Conservation (phyloP, 371 early-diverging fungal genomes). For the Circinella minor region DNA sequence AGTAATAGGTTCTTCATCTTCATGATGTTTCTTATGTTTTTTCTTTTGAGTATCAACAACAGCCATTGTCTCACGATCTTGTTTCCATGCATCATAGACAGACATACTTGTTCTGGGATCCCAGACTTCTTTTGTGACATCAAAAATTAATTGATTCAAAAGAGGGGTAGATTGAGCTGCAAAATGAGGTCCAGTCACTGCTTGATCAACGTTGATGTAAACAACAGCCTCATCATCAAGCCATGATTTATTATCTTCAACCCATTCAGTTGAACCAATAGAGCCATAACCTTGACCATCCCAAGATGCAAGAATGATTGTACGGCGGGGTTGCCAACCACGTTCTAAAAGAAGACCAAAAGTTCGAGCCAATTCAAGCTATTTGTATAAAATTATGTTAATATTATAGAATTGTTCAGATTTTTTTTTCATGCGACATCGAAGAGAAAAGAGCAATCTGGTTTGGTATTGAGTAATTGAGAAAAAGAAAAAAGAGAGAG, state of each 20-base stretch:
- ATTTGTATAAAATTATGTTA: constrained; percentile 1
- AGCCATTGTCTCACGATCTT: constrained; percentile 15
- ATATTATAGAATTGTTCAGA: background rate
- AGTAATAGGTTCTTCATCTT: constrained; percentile 1
- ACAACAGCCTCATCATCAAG: constrained; percentile 57
- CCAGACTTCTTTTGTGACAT: constrained; percentile 52
- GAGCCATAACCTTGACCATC: constrained; percentile 73
- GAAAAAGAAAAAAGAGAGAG: too few relatives aligned
- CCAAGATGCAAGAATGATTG: constrained; percentile 71
- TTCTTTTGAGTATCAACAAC: background rate
- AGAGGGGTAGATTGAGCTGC: constrained; percentile 56
- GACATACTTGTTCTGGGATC: constrained; percentile 55
- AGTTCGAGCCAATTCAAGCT: constrained; percentile 62
- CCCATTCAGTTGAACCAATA: constrained; percentile 75
- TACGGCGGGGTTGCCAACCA: constrained; percentile 73
- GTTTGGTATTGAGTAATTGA: too few relatives aligned
- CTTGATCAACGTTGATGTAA: constrained; percentile 66
- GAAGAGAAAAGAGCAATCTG: too few relatives aligned
- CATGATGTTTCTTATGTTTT: background rate
- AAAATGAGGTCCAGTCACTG: constrained; percentile 59
- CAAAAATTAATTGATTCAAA: constrained; percentile 48
- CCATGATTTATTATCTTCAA: constrained; percentile 64
- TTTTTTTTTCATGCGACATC: background rate
- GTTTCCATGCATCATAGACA: constrained; percentile 58
- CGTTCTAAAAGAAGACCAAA: constrained; percentile 58